Evolutionary conservation across 192 early-diverging fungal species (phyloP).

Genomic region (Phlyctochytrium bullatum): DNA sequence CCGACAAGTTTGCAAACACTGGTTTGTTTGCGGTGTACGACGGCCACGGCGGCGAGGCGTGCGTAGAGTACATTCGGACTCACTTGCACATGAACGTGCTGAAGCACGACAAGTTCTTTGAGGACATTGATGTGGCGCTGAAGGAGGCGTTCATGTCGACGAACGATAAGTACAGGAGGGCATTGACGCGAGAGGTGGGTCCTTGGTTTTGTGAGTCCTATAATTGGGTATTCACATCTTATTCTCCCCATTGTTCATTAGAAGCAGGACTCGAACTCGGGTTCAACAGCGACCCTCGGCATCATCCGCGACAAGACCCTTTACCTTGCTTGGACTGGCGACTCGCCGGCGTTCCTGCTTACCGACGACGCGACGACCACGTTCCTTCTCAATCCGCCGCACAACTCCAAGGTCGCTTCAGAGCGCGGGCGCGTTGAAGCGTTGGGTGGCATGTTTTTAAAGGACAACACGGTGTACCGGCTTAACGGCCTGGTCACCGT

Average conservation of each 20-base stretch:
- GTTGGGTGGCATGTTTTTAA: slow-evolving; percentile 2
- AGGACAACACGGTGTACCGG: background rate
- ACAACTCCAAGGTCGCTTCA: background rate
- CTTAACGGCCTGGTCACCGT: background rate
- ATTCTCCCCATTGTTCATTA: background rate
- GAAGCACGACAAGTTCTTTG: slow-evolving; percentile 2
- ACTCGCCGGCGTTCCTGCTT: slow-evolving; percentile 4
- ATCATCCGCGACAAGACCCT: background rate
- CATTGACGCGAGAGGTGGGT: slow-evolving; percentile 1
- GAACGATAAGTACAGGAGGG: background rate
- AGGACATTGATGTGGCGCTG: background rate
- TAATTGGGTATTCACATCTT: background rate
- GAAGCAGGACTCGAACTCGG: background rate
- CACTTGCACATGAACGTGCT: background rate
- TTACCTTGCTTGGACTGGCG: slow-evolving; percentile 5
- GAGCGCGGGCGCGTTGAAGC: slow-evolving; percentile 12
- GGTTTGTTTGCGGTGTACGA: background rate
- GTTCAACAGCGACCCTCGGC: slow-evolving; percentile 1
- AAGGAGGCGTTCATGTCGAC: background rate
- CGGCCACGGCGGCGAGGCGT: slow-evolving; percentile 5
- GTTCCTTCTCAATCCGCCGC: background rate
- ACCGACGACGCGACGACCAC: background rate
- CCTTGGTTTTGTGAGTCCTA: background rate
- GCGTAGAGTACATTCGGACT: background rate
- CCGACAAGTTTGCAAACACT: background rate